Evolutionary conservation across 768 basidiomycete genomes (phyloP), one percentile per base, ranked within the genome.

Genomic region (Filobasidium floriforme): DNA sequence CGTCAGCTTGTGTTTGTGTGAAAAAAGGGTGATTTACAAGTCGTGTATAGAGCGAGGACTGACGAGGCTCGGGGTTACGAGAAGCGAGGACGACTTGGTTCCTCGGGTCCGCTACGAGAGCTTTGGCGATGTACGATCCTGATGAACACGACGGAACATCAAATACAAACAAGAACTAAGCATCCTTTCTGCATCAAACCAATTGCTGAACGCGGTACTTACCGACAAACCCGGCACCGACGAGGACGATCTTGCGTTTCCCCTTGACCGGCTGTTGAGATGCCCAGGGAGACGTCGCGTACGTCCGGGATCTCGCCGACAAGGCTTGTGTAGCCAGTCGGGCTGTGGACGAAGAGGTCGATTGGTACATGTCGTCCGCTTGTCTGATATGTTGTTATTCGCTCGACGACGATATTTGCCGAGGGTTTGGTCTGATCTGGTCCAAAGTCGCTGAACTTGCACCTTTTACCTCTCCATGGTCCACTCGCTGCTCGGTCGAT

Each of bases 101-200:
- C 18, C 75, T 73, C 12, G 80, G 76, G 55, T 72, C 75, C 19
- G 75, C 75, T 19, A 83, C 79, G 24, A 88, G 79, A 1, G 81
- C 79, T 70, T 81, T 82, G 18, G 84, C 85, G 66, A 89, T 85
- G 68, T 85, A 84, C 46, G 81, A 83, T 32, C 86, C 86, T 88
- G 55, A 7, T 40, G 22, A 43, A 1, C 28, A 1, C 18, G 49
- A 22, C 14, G 11, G 24, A 15, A 62, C 26, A 5, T 24, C 22
- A 7, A 15, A 32, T 28, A 46, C n/a, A 6, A 46, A 1, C 11
- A 26, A 26, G 43, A 44, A 44, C 10, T 44, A 44, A 19, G 19
- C 43, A 19, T 44, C 10, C 18, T 49, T 5, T 49, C 46, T 7
- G 55, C 18, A 3, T 57, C 26, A 5, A 18, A 57, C 26, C 15